Evolutionary conservation across 495 filamentous ascomycete species (phyloP).

Genomic region (Letharia lupina): DNA sequence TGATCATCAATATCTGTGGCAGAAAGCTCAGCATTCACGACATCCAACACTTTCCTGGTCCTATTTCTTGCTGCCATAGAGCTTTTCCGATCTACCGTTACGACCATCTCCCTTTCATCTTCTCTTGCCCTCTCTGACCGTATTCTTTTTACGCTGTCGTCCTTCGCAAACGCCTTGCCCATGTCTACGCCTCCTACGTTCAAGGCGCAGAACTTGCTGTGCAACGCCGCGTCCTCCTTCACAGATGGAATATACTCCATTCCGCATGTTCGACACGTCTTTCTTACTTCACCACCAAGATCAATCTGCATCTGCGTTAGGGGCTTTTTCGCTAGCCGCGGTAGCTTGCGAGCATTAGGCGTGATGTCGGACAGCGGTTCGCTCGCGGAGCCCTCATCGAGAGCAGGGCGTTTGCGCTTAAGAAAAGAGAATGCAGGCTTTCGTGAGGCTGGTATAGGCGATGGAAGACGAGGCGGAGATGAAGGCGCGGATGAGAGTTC

Average conservation of each 20-base stretch:
- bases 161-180: slow-evolving; percentile 45
- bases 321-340: slow-evolving; percentile 30
- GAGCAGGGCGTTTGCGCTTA: slow-evolving; percentile 43
- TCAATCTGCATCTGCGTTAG: slow-evolving; percentile 62
- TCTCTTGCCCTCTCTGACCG: slow-evolving; percentile 41
- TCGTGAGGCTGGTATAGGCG: slow-evolving; percentile 46
- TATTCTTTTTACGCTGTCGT: slow-evolving; percentile 36
- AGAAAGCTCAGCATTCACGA: slow-evolving; percentile 59
- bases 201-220: slow-evolving; percentile 61
- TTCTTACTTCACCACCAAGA: slow-evolving; percentile 49
- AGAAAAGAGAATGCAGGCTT: slow-evolving; percentile 47
- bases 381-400: slow-evolving; percentile 22
- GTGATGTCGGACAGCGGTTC: slow-evolving; percentile 43
- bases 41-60: slow-evolving; percentile 53
- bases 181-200: slow-evolving; percentile 58
- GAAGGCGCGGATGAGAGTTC: slow-evolving; percentile 45
- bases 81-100: slow-evolving; percentile 49
- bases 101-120: slow-evolving; percentile 43
- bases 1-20: slow-evolving; percentile 53
- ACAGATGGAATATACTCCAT: slow-evolving; percentile 68
- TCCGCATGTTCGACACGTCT: slow-evolving; percentile 54
- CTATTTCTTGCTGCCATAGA: slow-evolving; percentile 46
- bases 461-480: slow-evolving; percentile 46
- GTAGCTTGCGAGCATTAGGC: slow-evolving; percentile 37
- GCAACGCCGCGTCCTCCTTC: slow-evolving; percentile 53